Evolutionary conservation across 2,329 filamentous ascomycete species (phyloP), one percentile per base, ranked within the genome.

Genomic region (Thielaviopsis punctulata): DNA sequence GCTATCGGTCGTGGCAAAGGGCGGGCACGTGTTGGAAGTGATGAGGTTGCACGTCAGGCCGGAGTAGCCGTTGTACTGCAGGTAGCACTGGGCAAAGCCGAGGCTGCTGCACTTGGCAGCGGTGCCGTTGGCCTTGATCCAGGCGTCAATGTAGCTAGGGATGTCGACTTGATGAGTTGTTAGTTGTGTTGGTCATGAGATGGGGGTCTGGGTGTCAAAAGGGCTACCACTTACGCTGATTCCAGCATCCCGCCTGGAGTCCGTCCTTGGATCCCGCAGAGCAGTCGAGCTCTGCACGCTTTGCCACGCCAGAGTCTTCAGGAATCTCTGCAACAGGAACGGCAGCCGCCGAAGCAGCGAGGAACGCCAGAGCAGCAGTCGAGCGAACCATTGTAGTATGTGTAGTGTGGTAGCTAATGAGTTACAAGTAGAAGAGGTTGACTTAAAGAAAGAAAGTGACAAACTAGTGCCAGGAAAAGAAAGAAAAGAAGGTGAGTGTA

Each of bases 71-170:
- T 62, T 60, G 53, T 58, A 61, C 30, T 58, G 58, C 24, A 62
- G 51, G 46, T 52, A 62, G 36, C 59, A 61, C 50, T 62, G 60
- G 2, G 60, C 60, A 25, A 62, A 62, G 18, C 60, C 60, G 7
- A 62, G 52, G 8, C 43, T 57, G 6, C 55, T 56, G 46, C 60
- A 62, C 45, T 58, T 56, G 18, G 60, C 60, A 3, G 55, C 56
- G 3, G 59, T 60, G 45, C 59, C 55, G 49, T 61, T 62, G 19
- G 58, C 59, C 2, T 54, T 55, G 8, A 62, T 43, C 60, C 60
- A 61, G 10, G 59, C 56, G 2, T 53, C 58, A 49, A 62, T 60
- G 48, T 59, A 61, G 41, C 54, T 52, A 10, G 58, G 53, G 43
- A 61, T 56, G 3, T 58, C 55, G 8, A 61, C 51, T 53, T n/a